Base-by-base conservation (phyloP, 2,329 filamentous ascomycete genomes). In the Stagonosporopsis rhizophila region DNA sequence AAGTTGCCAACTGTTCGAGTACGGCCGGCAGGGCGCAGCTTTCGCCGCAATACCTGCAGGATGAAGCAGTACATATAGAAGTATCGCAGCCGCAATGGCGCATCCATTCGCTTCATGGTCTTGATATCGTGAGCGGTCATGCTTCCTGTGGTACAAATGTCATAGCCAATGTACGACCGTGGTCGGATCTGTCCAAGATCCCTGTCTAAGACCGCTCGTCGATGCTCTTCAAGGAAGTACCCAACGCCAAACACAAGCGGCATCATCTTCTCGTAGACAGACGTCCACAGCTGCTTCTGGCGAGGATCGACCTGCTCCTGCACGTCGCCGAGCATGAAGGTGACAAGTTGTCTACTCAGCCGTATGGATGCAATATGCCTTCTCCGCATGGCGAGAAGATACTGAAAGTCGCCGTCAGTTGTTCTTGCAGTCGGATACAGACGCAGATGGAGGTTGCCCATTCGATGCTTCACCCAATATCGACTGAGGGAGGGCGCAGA, bases 11-110 rank as follows among this genome's bases (percentile, higher is more conserved):
- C 64, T 1, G 67, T 67, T 17, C 69, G 68, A 12, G 67, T 62
- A 39, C 66, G 68, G 38, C 64, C 67, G 2, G 68, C 66, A 37
- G 72, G 70, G 6, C 69, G 69, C 52, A 75, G 56, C 57, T 72
- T 73, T 20, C 68, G 62, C 46, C 63, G 63, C 44, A 75, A 52
- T 7, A 73, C 70, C 59, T 73, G 71, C 40, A 76, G 53, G 19
- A 75, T 68, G 58, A 76, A 75, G 65, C 66, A 71, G 58, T 74
- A 75, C 70, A 73, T 75, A 62, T 72, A 74, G 52, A 70, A 75
- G 59, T 69, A 76, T 52, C 74, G 71, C 49, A 75, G 44, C n/a
- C 72, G 68, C 53, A 75, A 48, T 14, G 67, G 67, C 34, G 64
- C 64, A 17, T 75, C 72, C 41, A 75, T 62, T 27, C 60, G 66